Conservation (phyloP, 306 rosid genomes). For the Cucumis sativus region Cucumber_9930_V3 NC_026658.2:1111501-1112000, state of each 20-base stretch:
- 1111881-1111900: slow-evolving; percentile 3
- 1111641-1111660: no score
- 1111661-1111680: no score
- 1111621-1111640: no score
- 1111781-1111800: not conserved
- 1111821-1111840: not conserved
- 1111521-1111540: no score
- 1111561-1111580: no score
- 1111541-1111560: no score
- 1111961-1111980: not conserved
- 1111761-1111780: not conserved
- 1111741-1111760: not conserved
- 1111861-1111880: not conserved
- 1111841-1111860: not conserved
- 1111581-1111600: no score
- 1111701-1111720: not conserved
- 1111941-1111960: not conserved
- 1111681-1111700: no score
- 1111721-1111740: no score
- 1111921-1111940: not conserved
- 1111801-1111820: not conserved
- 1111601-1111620: no score
- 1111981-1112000: not conserved
- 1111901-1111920: not conserved
- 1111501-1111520: no score